phyloP scores from a whole-genome alignment of 1,139 yeast genomes.

The Yamadazyma siamensis region DNA sequence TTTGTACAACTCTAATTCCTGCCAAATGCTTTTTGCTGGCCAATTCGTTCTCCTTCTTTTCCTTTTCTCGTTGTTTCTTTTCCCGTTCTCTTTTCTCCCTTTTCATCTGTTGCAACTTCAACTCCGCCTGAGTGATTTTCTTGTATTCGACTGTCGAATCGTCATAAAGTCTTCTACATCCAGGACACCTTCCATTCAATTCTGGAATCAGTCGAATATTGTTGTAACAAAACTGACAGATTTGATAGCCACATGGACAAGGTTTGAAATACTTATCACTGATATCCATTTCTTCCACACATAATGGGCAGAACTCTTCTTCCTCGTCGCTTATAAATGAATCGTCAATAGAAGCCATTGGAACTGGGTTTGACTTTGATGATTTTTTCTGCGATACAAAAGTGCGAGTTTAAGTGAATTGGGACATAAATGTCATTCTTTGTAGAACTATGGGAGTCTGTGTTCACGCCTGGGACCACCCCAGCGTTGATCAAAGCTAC shows the following conservation, averaged over 20 bases:
- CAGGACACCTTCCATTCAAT: constrained; percentile 94
- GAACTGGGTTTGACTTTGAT: too few relatives aligned
- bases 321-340: constrained; percentile 73
- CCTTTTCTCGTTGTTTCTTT: constrained; percentile 85
- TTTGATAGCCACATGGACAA: constrained; percentile 98
- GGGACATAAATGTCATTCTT: constrained; percentile 36
- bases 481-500: constrained; percentile 79
- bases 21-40: constrained; percentile 90
- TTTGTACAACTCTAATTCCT: constrained; percentile 96
- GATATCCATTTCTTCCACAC: constrained; percentile 96
- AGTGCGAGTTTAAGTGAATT: background rate
- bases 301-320: constrained; percentile 84
- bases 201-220: constrained; percentile 95
- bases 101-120: constrained; percentile 72
- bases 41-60: constrained; percentile 85
- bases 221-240: constrained; percentile 97
- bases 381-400: constrained; percentile 3
- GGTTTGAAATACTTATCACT: constrained; percentile 96
- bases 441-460: constrained; percentile 80
- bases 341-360: constrained; percentile 30
- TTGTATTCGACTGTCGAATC: constrained; percentile 91
- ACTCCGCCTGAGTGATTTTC: constrained; percentile 79
- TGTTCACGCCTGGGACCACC: constrained; percentile 91
- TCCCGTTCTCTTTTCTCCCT: constrained; percentile 82
- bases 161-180: constrained; percentile 91